Evolutionary conservation across 805 yeast species (phyloP), one percentile per base, ranked within the genome.

Genomic region (Wickerhamomyces hampshirensis): DNA sequence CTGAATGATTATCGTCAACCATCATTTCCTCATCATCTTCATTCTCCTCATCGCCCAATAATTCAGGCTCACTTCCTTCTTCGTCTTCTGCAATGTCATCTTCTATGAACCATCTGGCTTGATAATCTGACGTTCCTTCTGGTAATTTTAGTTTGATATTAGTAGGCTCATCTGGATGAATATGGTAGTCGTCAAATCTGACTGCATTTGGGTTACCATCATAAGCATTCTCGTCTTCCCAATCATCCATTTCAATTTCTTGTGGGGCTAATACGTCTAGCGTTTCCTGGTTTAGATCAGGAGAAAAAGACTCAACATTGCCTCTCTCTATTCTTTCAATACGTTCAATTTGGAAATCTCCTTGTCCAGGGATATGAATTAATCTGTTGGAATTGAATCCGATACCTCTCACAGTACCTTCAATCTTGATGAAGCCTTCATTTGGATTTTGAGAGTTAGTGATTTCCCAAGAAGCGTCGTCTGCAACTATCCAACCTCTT

Each of bases 401-500:
- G 31, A 71, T 62, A 37, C 98, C 98, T 58, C 99, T 75, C 5
- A 85, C 87, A 5, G 77, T 73, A 33, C 98, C 99, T 55, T 80
- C 82, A 6, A 93, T 72, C 6, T 74, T 73, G 26, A 88, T 55
- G 19, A 64, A 52, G 6, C 66, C 68, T 37, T 59, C 64, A 18
- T 50, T 37, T 30, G 56, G 48, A 42, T 55, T 59, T 5, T 32
- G 31, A 27, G 42, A 37, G 21, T 53, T 50, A 9, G 46, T 39
- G 5, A 60, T 51, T 13, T 63, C 48, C 67, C 73, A 73, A 16
- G 57, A 47, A 1, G 84, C 68, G 4, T 60, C 53, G 47, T 88
- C 94, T 2, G 94, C 89, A 8, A 93, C 71, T 35, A 93, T 35
- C 63, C 88, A 93, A 6, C 96, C 91, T 55, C 98, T 71, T n/a